Base-by-base conservation (phyloP, 176 grass and related monocot species). In the Avena sativa region DNA sequence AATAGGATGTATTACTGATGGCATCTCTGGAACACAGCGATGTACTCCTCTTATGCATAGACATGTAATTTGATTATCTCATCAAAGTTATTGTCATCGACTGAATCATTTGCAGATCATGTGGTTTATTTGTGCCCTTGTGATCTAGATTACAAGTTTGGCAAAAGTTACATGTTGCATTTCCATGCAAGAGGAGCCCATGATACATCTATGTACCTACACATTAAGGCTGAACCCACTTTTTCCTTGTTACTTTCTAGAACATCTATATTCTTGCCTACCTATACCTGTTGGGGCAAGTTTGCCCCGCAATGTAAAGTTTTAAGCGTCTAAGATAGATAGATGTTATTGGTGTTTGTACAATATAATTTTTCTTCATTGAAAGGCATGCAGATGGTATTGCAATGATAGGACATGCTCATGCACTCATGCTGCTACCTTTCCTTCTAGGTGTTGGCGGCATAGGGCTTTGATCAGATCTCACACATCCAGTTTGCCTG, bases 211-310 rank as follows among this genome's bases (percentile, higher is more conserved):
- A 34, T 57, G 59, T 47, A 69, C 64, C 19, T 69, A 53, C 63
- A 82, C 30, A 34, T 15, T 36, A 53, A 14, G 48, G 30, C 49
- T 69, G 80, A 38, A 69, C 26, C 47, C 28, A 69, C 53, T 38
- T 53, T 53, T 69, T 69, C 28, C 17, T 36, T 69, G 16, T 2
- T 82, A 53, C 47, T 68, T 51, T 9, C 17, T 17, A 82, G 48
- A 21, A 69, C 80, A 36, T 68, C 44, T 88, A n/a, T 66, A 81
- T 68, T 85, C 72, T 34, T 89, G 82, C 83, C 68, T 76, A 85
- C 60, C 58, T 89, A 85, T 85, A 43, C 59, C 34, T 58, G 78
- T 44, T 73, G 70, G 68, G 20, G 16, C 36, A 72, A 73, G 25
- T 63, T 32, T 6, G 8, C 1, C 36, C 13, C 52, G 76, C 19